Base-by-base conservation (phyloP, 768 basidiomycete species). In the Mycena capillaripes region DNA sequence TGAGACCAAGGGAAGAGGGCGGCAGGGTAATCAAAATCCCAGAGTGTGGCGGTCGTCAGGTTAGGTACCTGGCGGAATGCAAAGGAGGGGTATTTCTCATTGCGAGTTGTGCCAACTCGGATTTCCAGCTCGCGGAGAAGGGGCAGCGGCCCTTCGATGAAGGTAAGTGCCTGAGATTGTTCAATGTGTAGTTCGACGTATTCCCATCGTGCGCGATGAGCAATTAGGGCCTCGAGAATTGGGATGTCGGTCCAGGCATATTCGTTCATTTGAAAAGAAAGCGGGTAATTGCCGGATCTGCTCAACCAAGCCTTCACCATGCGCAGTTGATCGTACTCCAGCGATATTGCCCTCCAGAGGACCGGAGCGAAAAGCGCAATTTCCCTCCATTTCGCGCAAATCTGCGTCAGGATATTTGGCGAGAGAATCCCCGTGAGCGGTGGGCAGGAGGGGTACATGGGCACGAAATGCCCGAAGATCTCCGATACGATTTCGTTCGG, bases 401-500 rank as follows among this genome's bases (percentile, higher is more conserved):
- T 53, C 10, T 30, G 50, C 4, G 36, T n/a, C 23, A 64, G 50
- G 11, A 42, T 3, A 27, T 10, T 29, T 10, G 63, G 63, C 23
- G 62, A 52, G 10, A 55, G 52, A 21, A 7, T 0, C 17, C 48
- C 62, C 2, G 23, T 10, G 4, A 9, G 7, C 0, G 63, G 38
- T 0, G 63, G 52, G 36, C 52, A 42, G 23, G 10, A 17, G 7
- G 62, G 63, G 34, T 64, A 55, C 34, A 38, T 6, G 6, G 63
- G 63, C 19, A 64, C 23, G 52, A 53, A 55, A 14, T 55, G 23
- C 3, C 40, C 1, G 52, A 64, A 64, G 10, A 64, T 64, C 19
- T 64, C 63, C 6, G 63, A 53, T 0, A 40, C 16, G 36, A 64
- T 52, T 40, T 64, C 63, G 50, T 38, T 40, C 2, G 63, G 63